Percentiles rank a stretch among this genome's conserved stretches.
These are phyloP conservation scores for Mrakia gelida DNA, from an alignment of 768 basidiomycete genomes.

Conservation along the genomic window DNA sequence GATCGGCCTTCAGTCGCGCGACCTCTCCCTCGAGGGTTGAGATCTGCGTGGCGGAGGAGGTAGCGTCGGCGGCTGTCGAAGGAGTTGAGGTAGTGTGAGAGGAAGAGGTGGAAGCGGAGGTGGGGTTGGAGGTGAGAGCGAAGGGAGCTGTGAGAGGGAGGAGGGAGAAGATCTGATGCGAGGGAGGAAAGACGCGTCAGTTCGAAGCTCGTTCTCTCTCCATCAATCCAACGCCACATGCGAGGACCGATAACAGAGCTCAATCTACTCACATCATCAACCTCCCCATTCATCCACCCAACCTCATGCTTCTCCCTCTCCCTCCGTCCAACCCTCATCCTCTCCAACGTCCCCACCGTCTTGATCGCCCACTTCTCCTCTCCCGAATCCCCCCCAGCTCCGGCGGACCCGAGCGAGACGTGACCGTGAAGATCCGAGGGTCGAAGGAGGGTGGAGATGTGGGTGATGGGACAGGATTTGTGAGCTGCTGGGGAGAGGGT, in stretches of 20 bases:
- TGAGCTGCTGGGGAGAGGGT: constrained; percentile 59
- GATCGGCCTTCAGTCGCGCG: constrained; percentile 58
- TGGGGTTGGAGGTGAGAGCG: constrained; percentile 12
- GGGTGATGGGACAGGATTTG: constrained; percentile 61
- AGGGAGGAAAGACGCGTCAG: not conserved
- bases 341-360: constrained; percentile 42
- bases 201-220: too few relatives aligned
- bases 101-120: not conserved
- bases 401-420: constrained; percentile 51
- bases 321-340: constrained; percentile 41
- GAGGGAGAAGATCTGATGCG: constrained; percentile 19
- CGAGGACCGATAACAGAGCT: too few relatives aligned
- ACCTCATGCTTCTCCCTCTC: constrained; percentile 39
- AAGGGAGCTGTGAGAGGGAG: constrained; percentile 1
- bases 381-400: constrained; percentile 22
- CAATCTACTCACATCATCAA: constrained; percentile 32
- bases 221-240: too few relatives aligned
- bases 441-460: constrained; percentile 71
- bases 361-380: constrained; percentile 40
- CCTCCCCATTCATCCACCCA: constrained; percentile 35
- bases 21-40: constrained; percentile 70
- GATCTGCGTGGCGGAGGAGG: constrained; percentile 40
- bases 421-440: constrained; percentile 85
- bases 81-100: not conserved
- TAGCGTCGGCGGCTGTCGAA: not conserved